Conservation (phyloP, 1,139 yeast genomes). For the Candida albicans region DNA sequence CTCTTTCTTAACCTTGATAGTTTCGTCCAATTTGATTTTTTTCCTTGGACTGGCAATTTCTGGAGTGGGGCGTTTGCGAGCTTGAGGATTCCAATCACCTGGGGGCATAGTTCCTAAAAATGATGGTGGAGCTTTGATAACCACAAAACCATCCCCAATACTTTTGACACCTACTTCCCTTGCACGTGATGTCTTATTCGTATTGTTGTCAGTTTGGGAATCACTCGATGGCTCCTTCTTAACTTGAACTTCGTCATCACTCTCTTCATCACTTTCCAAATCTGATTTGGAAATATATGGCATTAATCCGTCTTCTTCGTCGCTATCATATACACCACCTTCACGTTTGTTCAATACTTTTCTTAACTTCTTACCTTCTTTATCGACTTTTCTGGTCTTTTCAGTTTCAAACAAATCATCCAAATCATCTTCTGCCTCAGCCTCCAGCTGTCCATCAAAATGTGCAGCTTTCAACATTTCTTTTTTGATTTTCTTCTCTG, state of each 20-base stretch:
- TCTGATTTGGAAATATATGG: constrained; percentile 82
- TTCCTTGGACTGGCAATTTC: constrained; percentile 34
- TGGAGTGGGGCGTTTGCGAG: constrained; percentile 41
- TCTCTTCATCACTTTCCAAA: constrained; percentile 57
- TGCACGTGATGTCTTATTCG: constrained; percentile 14
- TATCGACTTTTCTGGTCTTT: constrained; percentile 73
- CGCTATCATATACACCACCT: constrained; percentile 88
- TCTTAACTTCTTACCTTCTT: constrained; percentile 84
- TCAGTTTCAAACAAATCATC: constrained; percentile 66
- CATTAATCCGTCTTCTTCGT: constrained; percentile 58
- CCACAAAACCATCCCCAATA: constrained; percentile 64
- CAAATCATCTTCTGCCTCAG: constrained; percentile 58
- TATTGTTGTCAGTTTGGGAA: constrained; percentile 10
- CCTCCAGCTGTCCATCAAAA: constrained; percentile 61
- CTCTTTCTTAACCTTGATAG: constrained; percentile 11
- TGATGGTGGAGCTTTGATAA: constrained; percentile 62
- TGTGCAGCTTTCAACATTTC: constrained; percentile 88
- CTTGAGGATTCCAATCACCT: constrained; percentile 83
- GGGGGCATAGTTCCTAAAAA: constrained; percentile 67
- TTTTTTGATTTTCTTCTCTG: constrained; percentile 82
- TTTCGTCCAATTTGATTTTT: constrained; percentile 38
- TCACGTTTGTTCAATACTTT: constrained; percentile 85
- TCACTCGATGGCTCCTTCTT: constrained; percentile 48
- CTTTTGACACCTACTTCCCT: constrained; percentile 48
- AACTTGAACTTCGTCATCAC: constrained; percentile 35